Evolutionary conservation across 768 basidiomycete genomes (phyloP).

Genomic region (Mycena alexandri): DNA sequence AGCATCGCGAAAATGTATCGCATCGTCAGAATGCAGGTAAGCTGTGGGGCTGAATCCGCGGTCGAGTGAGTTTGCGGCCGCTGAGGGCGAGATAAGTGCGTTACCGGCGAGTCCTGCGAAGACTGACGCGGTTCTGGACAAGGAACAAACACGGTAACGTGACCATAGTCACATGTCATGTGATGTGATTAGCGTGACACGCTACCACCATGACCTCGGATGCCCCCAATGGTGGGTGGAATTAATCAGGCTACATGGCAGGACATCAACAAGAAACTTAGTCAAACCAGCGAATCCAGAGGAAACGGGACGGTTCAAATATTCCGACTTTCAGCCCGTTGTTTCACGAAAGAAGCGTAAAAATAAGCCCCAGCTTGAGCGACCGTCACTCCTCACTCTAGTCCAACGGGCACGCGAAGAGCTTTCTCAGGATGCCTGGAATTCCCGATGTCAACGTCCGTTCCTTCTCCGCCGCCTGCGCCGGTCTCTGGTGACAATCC

Average conservation of each 20-base stretch:
- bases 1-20: constrained; percentile 17
- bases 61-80: constrained; percentile 7
- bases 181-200: neutral
- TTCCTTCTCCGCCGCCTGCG: constrained; percentile 31
- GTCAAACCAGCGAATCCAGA: no score
- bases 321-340: constrained; percentile 66
- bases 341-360: constrained; percentile 66
- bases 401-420: constrained; percentile 61
- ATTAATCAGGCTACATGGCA: no score
- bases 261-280: no score
- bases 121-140: constrained; percentile 1
- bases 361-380: constrained; percentile 49
- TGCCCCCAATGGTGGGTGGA: no score
- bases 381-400: constrained; percentile 50
- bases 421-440: constrained; percentile 65
- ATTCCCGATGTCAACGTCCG: constrained; percentile 68
- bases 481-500: constrained; percentile 20
- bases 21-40: constrained; percentile 1
- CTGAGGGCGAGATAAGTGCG: neutral
- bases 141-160: constrained; percentile 18
- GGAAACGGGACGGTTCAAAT: constrained; percentile 47
- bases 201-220: no score
- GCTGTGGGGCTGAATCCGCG: neutral
- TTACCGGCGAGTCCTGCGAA: neutral
- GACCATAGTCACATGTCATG: neutral